Evolutionary conservation across 176 grass and related monocot species (phyloP), one percentile per base, ranked within the genome.

Genomic region (Musa beccarii): DNA sequence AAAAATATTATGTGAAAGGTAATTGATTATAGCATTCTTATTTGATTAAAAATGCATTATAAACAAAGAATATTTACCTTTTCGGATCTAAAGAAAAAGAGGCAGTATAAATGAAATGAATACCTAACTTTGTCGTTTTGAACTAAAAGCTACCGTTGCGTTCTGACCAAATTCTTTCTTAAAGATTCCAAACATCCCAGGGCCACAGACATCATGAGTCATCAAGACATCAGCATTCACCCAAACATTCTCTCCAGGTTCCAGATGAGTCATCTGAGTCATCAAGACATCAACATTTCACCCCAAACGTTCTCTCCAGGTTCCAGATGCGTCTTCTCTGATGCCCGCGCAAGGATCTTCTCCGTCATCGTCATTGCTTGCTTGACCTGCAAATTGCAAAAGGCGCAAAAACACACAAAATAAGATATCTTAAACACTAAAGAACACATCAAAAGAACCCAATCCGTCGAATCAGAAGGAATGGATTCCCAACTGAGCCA

Each of bases 271-370:
- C 65, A 76, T 85, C 75, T 91, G 26, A 28, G 26, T 28, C 1
- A 28, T 28, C 26, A 28, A 28, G 26, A 28, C 95, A 82, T 98
- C 90, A 16, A 98, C 85, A 81, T 89, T 83, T 83, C 68, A 93
- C 95, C 95, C 90, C 95, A 98, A 52, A 98, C 87, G 79, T 98
- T 98, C 77, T 98, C 95, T 54, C 95, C 90, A 49, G 95, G 90
- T 78, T 89, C 90, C 34, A 98, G 82, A 59, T 78, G 80, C 10
- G 88, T 66, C 65, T 78, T 85, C 75, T 91, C 88, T 75, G 95
- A 98, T 28, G 88, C 80, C 61, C 89, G 84, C 53, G 95, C 90
- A 57, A 98, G 67, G 78, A 98, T 98, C 84, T 98, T 98, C 90
- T 98, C 95, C 53, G 95, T 94, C 88, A 91, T 98, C 75, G 88